phyloP scores from a whole-genome alignment of 2,329 filamentous ascomycete genomes.

The Arthrobotrys conoides region DNA sequence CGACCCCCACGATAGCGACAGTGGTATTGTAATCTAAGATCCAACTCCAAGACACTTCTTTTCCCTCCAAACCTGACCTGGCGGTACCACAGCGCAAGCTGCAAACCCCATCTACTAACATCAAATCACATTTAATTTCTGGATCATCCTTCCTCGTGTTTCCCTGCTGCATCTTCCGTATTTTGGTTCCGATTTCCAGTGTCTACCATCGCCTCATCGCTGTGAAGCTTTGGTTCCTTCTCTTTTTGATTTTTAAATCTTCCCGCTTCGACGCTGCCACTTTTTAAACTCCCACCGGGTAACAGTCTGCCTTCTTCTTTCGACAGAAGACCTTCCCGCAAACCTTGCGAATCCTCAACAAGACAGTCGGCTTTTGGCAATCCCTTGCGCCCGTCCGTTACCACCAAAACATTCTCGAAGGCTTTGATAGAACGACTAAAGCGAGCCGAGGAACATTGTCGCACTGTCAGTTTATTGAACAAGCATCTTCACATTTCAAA shows the following conservation, averaged over 20 bases:
- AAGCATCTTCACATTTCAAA: slow-evolving; percentile 55
- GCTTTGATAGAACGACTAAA: slow-evolving; percentile 44
- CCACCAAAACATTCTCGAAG: slow-evolving; percentile 45
- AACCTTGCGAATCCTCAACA: slow-evolving; percentile 37
- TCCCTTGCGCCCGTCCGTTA: slow-evolving; percentile 47
- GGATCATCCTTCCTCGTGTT: slow-evolving; percentile 32
- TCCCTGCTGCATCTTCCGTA: slow-evolving; percentile 54
- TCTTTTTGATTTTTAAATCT: slow-evolving; percentile 59
- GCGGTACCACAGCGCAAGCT: slow-evolving; percentile 34
- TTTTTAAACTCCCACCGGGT: slow-evolving; percentile 54
- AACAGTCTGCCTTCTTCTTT: slow-evolving; percentile 58
- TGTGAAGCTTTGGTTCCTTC: slow-evolving; percentile 59
- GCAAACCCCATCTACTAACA: slow-evolving; percentile 27
- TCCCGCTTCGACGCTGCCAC: slow-evolving; percentile 58
- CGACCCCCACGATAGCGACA: slow-evolving; percentile 38
- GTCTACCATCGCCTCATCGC: slow-evolving; percentile 48
- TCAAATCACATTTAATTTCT: slow-evolving; percentile 45
- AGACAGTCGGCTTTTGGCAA: slow-evolving; percentile 48
- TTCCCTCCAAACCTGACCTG: slow-evolving; percentile 39
- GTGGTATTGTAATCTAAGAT: slow-evolving; percentile 43
- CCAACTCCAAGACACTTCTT: slow-evolving; percentile 57
- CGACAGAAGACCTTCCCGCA: slow-evolving; percentile 53
- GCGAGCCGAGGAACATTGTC: slow-evolving; percentile 60
- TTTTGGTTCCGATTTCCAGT: slow-evolving; percentile 56
- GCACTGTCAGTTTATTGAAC: slow-evolving; percentile 25